phyloP scores from a whole-genome alignment of 805 yeast species.

The Starmerella apis region DNA sequence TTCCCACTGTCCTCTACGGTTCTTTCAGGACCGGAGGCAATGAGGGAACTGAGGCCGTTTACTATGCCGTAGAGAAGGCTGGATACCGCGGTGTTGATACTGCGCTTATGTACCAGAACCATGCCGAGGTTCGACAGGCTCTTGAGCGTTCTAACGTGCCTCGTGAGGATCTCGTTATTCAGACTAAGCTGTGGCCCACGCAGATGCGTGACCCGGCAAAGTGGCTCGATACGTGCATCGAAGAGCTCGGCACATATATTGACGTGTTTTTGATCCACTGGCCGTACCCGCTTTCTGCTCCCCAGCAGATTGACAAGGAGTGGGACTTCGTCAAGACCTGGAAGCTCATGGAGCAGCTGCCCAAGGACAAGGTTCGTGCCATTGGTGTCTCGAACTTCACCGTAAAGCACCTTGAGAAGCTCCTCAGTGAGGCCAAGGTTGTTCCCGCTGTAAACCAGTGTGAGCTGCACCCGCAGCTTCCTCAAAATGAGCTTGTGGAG shows the following conservation, averaged over 20 bases:
- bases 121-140: slow-evolving; percentile 50
- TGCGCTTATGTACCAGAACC: slow-evolving; percentile 60
- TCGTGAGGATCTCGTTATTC: slow-evolving; percentile 54
- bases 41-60: slow-evolving; percentile 47
- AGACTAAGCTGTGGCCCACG: slow-evolving; percentile 49
- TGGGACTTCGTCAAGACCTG: slow-evolving; percentile 46
- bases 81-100: slow-evolving; percentile 75
- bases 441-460: slow-evolving; percentile 64
- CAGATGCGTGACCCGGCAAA: slow-evolving; percentile 36
- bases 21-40: slow-evolving; percentile 56
- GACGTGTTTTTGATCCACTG: slow-evolving; percentile 74
- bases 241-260: slow-evolving; percentile 58
- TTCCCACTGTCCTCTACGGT: slow-evolving; percentile 65
- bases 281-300: slow-evolving; percentile 42
- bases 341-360: slow-evolving; percentile 48
- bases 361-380: slow-evolving; percentile 42
- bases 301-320: slow-evolving; percentile 28
- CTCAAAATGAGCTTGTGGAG: slow-evolving; percentile 50
- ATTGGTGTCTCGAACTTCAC: slow-evolving; percentile 68
- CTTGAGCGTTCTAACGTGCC: slow-evolving; percentile 35
- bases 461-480: slow-evolving; percentile 63
- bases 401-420: slow-evolving; percentile 39
- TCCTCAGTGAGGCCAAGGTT: slow-evolving; percentile 39
- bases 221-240: slow-evolving; percentile 50
- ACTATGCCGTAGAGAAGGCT: slow-evolving; percentile 41